These are phyloP conservation scores for Pouteria glomerata DNA, from an alignment of 148 eudicot species.

Conservation along the genomic window DNA sequence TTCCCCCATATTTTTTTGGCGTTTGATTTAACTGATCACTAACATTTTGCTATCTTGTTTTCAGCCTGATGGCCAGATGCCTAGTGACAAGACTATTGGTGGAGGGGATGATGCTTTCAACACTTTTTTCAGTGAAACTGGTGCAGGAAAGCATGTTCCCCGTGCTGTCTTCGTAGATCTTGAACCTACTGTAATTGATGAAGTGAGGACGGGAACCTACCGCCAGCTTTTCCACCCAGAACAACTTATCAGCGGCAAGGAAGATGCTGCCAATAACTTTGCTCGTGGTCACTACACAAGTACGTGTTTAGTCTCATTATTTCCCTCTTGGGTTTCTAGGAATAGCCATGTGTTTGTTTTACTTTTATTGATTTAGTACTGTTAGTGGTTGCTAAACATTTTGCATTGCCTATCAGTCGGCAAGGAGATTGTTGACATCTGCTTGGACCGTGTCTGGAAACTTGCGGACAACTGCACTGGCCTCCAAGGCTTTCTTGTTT, in stretches of 20 bases:
- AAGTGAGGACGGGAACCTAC: slow-evolving; percentile 28
- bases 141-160: slow-evolving; percentile 30
- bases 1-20: background rate
- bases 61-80: slow-evolving; percentile 35
- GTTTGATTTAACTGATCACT: background rate
- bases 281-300: slow-evolving; percentile 34
- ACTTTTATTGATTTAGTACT: background rate
- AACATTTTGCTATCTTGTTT: background rate
- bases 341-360: background rate
- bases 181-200: slow-evolving; percentile 32
- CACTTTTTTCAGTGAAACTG: slow-evolving; percentile 34
- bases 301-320: background rate
- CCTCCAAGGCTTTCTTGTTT: slow-evolving; percentile 39
- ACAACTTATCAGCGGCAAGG: slow-evolving; percentile 29
- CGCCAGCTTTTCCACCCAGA: slow-evolving; percentile 34
- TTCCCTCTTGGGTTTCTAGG: background rate
- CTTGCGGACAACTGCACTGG: slow-evolving; percentile 44
- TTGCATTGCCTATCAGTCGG: slow-evolving; percentile 19
- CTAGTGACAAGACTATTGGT: slow-evolving; percentile 28
- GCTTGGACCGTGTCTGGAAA: slow-evolving; percentile 32
- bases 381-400: background rate
- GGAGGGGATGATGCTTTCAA: slow-evolving; percentile 37
- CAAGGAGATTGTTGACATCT: slow-evolving; percentile 36
- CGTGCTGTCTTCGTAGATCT: slow-evolving; percentile 31
- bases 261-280: slow-evolving; percentile 35